Conservation (phyloP, 2,329 filamentous ascomycete genomes). For the Sclerotiophoma versabilis region DNA sequence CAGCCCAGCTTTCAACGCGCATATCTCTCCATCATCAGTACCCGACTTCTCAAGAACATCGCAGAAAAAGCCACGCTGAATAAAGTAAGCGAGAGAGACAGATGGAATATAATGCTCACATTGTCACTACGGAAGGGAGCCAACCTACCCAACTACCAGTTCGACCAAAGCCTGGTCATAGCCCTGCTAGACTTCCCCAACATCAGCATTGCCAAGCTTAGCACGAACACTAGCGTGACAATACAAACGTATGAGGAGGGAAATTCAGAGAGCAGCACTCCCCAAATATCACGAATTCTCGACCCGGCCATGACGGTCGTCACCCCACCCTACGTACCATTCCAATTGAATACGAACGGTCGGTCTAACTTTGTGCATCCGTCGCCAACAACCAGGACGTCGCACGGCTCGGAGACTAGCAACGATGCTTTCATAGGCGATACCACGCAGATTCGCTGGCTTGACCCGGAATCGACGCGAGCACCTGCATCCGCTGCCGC, state of each 20-base stretch:
- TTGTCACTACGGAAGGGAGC: slow-evolving; percentile 26
- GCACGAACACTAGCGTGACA: background rate
- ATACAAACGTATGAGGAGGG: background rate
- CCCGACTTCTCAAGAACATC: slow-evolving; percentile 32
- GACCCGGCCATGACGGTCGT: background rate
- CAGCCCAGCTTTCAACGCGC: slow-evolving; percentile 31
- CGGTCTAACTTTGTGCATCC: background rate
- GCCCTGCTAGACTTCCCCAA: slow-evolving; percentile 26
- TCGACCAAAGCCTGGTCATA: slow-evolving; percentile 38
- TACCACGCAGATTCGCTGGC: slow-evolving; percentile 40
- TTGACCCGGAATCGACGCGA: slow-evolving; percentile 15
- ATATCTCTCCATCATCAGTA: slow-evolving; percentile 35
- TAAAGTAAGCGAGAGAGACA: slow-evolving; percentile 28
- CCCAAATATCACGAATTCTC: too few species aligned
- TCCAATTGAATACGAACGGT: slow-evolving; percentile 26
- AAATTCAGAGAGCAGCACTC: background rate
- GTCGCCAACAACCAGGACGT: background rate
- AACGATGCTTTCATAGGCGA: slow-evolving; percentile 30
- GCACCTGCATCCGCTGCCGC: slow-evolving; percentile 10
- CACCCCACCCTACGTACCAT: slow-evolving; percentile 10
- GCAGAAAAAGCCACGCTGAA: slow-evolving; percentile 17
- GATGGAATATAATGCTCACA: slow-evolving; percentile 32
- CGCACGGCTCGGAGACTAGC: background rate
- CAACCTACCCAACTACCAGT: slow-evolving; percentile 30
- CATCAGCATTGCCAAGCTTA: background rate